These are phyloP conservation scores for Histomonas meleagridis DNA, from an alignment of 208 protist species.

Conservation along the genomic window DNA sequence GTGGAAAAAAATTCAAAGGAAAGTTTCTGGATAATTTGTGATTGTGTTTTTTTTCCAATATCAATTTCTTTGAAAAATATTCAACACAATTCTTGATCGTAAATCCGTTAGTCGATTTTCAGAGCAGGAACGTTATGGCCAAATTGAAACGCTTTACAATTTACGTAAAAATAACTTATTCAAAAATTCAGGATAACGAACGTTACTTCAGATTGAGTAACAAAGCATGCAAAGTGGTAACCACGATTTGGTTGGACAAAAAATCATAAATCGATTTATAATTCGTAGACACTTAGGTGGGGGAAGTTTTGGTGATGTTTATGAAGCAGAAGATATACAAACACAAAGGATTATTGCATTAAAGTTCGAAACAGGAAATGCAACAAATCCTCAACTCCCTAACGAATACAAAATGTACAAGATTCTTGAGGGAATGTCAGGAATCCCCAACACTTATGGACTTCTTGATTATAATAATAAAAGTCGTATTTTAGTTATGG, in stretches of 20 bases:
- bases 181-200: no score
- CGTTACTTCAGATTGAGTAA: no score
- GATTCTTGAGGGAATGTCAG: constrained; percentile 64
- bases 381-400: constrained; percentile 77
- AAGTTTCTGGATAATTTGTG: no score
- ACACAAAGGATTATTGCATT: constrained; percentile 55
- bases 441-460: constrained; percentile 70
- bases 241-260: not conserved
- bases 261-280: not conserved
- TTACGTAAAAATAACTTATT: no score
- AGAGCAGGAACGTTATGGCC: no score
- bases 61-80: no score
- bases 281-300: not conserved
- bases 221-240: no score
- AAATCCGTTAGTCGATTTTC: no score
- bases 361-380: constrained; percentile 52
- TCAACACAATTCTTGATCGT: no score
- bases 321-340: constrained; percentile 52
- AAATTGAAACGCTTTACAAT: no score
- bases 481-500: constrained; percentile 85
- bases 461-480: not conserved
- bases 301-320: not conserved
- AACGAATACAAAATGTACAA: constrained; percentile 85
- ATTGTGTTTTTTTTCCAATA: no score
- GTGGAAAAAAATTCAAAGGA: no score